Conservation (phyloP, 2,329 filamentous ascomycete species). For the Colletotrichum tropicale region DNA sequence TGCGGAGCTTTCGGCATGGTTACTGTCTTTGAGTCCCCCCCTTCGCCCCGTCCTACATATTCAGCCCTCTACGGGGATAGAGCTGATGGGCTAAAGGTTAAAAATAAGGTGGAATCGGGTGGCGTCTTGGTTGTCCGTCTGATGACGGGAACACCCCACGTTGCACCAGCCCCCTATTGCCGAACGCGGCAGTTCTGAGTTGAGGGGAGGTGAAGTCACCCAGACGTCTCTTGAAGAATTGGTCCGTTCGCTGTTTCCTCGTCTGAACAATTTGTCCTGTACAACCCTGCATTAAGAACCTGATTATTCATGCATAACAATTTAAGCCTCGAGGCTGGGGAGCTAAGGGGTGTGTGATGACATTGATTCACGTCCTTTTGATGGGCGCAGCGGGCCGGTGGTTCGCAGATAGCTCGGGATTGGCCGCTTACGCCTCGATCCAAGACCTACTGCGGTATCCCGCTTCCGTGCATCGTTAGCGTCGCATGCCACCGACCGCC, state of each 20-base stretch:
- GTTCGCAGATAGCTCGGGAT: slow-evolving; percentile 12
- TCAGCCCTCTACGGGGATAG: neutral
- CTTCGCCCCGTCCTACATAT: neutral
- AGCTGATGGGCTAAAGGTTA: neutral
- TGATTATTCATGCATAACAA: neutral
- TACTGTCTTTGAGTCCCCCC: neutral
- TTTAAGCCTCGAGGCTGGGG: neutral
- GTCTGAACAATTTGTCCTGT: neutral
- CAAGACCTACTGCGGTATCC: slow-evolving; percentile 26
- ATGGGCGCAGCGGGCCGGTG: neutral
- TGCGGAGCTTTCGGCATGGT: neutral
- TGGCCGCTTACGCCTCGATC: neutral
- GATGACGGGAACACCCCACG: neutral
- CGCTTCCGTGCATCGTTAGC: neutral
- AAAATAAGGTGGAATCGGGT: neutral
- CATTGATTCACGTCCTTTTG: neutral
- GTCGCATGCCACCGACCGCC: neutral
- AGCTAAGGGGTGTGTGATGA: neutral
- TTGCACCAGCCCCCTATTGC: neutral
- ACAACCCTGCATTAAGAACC: neutral
- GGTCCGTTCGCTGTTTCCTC: neutral
- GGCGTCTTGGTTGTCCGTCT: neutral
- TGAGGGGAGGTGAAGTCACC: neutral
- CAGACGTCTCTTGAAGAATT: neutral
- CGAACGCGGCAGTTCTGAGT: neutral